phyloP scores from a whole-genome alignment of 257 asterid species.

The Leonotis leonurus region DNA sequence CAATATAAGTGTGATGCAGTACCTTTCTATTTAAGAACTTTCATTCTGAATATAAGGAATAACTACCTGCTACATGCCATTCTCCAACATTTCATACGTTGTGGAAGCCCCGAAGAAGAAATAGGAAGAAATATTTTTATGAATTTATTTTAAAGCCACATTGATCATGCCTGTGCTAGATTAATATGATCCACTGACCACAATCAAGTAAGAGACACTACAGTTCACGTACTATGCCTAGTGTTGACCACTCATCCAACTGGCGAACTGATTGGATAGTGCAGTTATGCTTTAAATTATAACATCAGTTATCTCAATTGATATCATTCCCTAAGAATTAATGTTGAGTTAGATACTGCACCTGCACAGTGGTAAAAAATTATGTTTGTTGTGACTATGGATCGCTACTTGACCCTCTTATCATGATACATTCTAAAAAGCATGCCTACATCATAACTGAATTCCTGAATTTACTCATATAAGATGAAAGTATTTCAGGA shows the following conservation, averaged over 20 bases:
- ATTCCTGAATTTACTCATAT: not conserved
- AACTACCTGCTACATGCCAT: too few relatives aligned
- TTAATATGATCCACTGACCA: too few relatives aligned
- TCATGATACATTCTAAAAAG: not conserved
- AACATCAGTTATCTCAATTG: not conserved
- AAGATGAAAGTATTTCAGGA: not conserved
- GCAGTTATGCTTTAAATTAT: not conserved
- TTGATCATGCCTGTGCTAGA: too few relatives aligned
- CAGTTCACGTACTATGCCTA: not conserved
- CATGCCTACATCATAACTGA: not conserved
- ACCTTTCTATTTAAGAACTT: too few relatives aligned
- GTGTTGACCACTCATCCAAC: not conserved
- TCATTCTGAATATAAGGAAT: too few relatives aligned
- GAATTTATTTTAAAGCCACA: too few relatives aligned
- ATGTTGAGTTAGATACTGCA: not conserved
- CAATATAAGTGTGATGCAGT: too few relatives aligned
- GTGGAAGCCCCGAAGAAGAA: too few relatives aligned
- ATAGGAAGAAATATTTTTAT: too few relatives aligned
- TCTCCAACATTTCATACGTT: too few relatives aligned
- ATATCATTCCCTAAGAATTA: not conserved
- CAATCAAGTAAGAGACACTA: too few relatives aligned
- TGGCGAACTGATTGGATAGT: not conserved
- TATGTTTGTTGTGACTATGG: not conserved
- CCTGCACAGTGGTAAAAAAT: not conserved
- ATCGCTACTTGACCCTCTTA: not conserved